These are phyloP conservation scores for Aspergillus sparsus DNA, from an alignment of 495 filamentous ascomycete species.

Conservation along the genomic window DNA sequence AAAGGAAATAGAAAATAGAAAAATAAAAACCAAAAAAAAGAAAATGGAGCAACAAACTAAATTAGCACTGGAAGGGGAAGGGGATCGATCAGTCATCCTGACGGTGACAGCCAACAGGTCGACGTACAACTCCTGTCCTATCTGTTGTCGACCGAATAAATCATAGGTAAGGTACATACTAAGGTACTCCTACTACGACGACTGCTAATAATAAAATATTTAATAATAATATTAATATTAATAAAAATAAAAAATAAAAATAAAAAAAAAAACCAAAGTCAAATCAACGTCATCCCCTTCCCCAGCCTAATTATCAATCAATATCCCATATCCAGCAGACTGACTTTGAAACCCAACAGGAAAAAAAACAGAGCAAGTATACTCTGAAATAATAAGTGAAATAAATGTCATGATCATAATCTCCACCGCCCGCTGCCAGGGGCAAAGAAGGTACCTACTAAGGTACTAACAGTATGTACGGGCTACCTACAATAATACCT, in stretches of 20 bases:
- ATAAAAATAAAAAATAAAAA: too few relatives aligned
- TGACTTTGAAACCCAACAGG: too few relatives aligned
- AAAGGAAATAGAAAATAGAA: too few relatives aligned
- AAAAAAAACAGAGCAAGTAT: conserved; percentile 8
- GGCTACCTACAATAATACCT: not conserved
- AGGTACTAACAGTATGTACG: too few relatives aligned
- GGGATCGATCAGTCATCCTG: conserved; percentile 4
- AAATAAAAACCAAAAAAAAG: not conserved
- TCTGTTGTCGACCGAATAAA: not conserved
- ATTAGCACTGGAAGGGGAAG: conserved; percentile 13
- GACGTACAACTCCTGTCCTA: not conserved
- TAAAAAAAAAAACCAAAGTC: too few relatives aligned
- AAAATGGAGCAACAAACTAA: conserved; percentile 14
- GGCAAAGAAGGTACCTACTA: conserved; percentile 11
- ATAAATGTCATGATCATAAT: not conserved
- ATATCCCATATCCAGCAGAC: not conserved
- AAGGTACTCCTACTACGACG: too few relatives aligned
- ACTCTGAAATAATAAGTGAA: conserved; percentile 1
- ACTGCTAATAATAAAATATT: too few relatives aligned
- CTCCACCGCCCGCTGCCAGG: conserved; percentile 24
- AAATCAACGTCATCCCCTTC: not conserved
- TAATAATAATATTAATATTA: too few relatives aligned
- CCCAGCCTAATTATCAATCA: not conserved
- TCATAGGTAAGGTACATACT: too few relatives aligned
- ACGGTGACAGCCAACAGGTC: not conserved